These are phyloP conservation scores for Xanthoconium separans DNA, from an alignment of 1,284 basidiomycete species.

Conservation along the genomic window DNA sequence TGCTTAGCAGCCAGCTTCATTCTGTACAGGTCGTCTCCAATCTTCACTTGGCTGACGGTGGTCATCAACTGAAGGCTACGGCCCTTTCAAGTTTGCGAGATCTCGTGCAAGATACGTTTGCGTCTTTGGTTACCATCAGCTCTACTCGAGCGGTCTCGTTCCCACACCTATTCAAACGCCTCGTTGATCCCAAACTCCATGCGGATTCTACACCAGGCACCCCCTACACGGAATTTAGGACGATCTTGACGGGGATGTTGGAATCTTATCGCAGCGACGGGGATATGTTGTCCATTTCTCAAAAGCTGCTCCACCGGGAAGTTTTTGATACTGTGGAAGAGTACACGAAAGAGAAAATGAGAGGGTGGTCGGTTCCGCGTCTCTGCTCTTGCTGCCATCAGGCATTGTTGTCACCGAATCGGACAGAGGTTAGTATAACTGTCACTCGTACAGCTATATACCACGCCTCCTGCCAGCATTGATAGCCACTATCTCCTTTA, in stretches of 20 bases:
- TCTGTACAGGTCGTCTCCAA: conserved; percentile 71
- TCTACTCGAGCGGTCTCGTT: conserved; percentile 86
- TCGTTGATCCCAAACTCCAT: conserved; percentile 69
- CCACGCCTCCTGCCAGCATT: conserved; percentile 39
- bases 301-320: conserved; percentile 81
- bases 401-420: conserved; percentile 28
- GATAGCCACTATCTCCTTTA: not conserved
- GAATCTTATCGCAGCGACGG: conserved; percentile 91
- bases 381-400: conserved; percentile 50
- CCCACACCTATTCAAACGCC: conserved; percentile 86
- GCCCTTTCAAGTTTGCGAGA: conserved; percentile 57
- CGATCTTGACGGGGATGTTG: conserved; percentile 90
- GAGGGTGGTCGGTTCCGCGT: conserved; percentile 50
- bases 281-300: conserved; percentile 88
- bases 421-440: conserved; percentile 38
- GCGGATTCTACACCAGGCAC: conserved; percentile 49
- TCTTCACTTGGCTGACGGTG: conserved; percentile 13
- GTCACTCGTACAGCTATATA: conserved; percentile 63
- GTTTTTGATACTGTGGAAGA: conserved; percentile 73
- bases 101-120: conserved; percentile 85
- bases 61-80: conserved; percentile 24
- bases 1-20: conserved; percentile 80
- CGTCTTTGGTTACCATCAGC: conserved; percentile 79
- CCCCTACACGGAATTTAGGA: conserved; percentile 91
- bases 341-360: conserved; percentile 46